Conservation (phyloP, 1,139 yeast genomes). For the Zygosaccharomyces sapae region DNA sequence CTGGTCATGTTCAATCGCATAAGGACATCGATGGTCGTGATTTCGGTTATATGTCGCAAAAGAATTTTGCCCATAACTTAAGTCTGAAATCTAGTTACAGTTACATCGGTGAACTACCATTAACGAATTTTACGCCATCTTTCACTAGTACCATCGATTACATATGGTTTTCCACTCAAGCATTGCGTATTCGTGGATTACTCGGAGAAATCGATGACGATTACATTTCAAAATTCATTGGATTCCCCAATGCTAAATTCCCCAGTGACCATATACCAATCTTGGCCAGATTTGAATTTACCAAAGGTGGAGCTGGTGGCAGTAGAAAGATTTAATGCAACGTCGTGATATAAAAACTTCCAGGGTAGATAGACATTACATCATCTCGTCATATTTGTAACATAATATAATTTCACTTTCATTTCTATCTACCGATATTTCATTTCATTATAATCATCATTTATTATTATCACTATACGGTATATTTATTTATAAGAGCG, state of each 20-base stretch:
- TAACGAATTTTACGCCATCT: slow-evolving; percentile 89
- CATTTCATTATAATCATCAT: not conserved
- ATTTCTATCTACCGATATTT: not conserved
- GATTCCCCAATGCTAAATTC: slow-evolving; percentile 89
- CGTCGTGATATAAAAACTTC: slow-evolving; percentile 3
- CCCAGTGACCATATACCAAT: slow-evolving; percentile 94
- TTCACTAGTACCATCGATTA: slow-evolving; percentile 93
- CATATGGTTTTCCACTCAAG: slow-evolving; percentile 84
- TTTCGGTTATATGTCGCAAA: slow-evolving; percentile 87
- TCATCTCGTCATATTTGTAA: slow-evolving; percentile 7
- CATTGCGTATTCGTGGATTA: slow-evolving; percentile 76
- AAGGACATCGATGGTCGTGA: slow-evolving; percentile 79
- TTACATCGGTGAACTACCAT: slow-evolving; percentile 82
- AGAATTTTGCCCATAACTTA: slow-evolving; percentile 79
- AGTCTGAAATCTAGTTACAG: slow-evolving; percentile 83
- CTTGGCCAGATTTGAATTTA: slow-evolving; percentile 69
- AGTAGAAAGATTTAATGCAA: slow-evolving; percentile 29
- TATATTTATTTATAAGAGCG: not conserved
- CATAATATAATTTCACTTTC: slow-evolving; percentile 5
- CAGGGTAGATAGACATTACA: slow-evolving; percentile 7
- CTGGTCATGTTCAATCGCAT: slow-evolving; percentile 71
- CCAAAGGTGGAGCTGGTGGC: slow-evolving; percentile 42
- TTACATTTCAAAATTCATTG: slow-evolving; percentile 72
- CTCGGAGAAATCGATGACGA: slow-evolving; percentile 79
- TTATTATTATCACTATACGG: not conserved